Conservation (phyloP, 768 basidiomycete species). For the Xerocomus spinulosus region DNA sequence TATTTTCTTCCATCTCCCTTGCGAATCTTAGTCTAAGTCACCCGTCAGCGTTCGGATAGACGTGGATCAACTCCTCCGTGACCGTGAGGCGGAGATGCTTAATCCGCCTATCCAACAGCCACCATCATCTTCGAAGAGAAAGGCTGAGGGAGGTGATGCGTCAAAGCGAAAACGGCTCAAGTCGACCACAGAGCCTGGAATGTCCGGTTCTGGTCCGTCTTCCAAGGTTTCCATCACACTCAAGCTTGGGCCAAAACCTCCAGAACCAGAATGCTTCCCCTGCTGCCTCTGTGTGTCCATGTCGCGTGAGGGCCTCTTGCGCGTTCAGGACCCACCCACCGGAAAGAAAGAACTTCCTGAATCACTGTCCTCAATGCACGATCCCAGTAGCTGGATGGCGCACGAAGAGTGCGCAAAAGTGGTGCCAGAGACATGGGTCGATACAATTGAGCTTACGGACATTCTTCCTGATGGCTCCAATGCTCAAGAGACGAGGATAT, state of each 20-base stretch:
- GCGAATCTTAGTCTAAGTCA: slow-evolving; percentile 6
- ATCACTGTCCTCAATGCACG: slow-evolving; percentile 18
- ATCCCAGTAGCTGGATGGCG: slow-evolving; percentile 56
- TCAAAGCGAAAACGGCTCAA: slow-evolving; percentile 28
- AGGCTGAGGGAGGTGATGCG: slow-evolving; percentile 31
- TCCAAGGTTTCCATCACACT: slow-evolving; percentile 54
- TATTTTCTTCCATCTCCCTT: slow-evolving; percentile 23
- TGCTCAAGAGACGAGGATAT: slow-evolving; percentile 52
- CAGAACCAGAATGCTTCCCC: slow-evolving; percentile 52
- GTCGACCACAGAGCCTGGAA: slow-evolving; percentile 1
- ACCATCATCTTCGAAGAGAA: slow-evolving; percentile 37
- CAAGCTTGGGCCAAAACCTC: slow-evolving; percentile 61
- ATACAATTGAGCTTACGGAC: slow-evolving; percentile 48
- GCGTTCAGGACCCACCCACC: slow-evolving; percentile 63
- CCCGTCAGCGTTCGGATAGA: slow-evolving; percentile 83
- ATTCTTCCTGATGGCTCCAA: slow-evolving; percentile 29
- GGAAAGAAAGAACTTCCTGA: slow-evolving; percentile 50
- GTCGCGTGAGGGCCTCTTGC: slow-evolving; percentile 50
- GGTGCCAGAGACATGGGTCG: slow-evolving; percentile 91
- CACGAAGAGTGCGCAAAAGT: slow-evolving; percentile 77
- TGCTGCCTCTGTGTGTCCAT: slow-evolving; percentile 66
- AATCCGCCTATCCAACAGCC: slow-evolving; percentile 4
- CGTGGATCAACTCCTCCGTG: slow-evolving; percentile 76
- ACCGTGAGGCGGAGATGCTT: slow-evolving; percentile 50
- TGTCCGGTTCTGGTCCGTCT: slow-evolving; percentile 9